Percentiles rank a stretch among this genome's conserved stretches.
These are phyloP conservation scores for Penicillium concentricum DNA, from an alignment of 2,329 filamentous ascomycete species.

Conservation along the genomic window DNA sequence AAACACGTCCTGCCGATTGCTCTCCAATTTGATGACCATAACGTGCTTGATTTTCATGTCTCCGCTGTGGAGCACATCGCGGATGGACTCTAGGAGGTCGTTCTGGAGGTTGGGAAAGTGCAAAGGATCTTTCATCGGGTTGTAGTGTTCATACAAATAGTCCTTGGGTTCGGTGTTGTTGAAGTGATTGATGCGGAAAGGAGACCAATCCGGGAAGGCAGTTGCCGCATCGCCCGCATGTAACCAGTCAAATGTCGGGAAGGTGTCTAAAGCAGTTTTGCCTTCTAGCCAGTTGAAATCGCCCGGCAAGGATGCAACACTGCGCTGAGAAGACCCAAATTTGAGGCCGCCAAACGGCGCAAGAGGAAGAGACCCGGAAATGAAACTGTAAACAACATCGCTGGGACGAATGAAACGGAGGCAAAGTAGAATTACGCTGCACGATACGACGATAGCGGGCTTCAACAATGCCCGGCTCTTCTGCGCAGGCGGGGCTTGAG, in stretches of 20 bases:
- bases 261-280: slow-evolving; percentile 10
- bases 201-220: slow-evolving; percentile 13
- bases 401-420: slow-evolving; percentile 16
- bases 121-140: slow-evolving; percentile 12
- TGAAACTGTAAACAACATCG: slow-evolving; percentile 14
- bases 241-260: slow-evolving; percentile 19
- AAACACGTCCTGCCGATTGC: slow-evolving; percentile 47
- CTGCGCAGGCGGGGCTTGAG: neutral
- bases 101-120: slow-evolving; percentile 17
- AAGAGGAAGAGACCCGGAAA: slow-evolving; percentile 20
- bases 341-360: slow-evolving; percentile 16
- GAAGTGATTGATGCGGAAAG: slow-evolving; percentile 7
- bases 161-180: neutral
- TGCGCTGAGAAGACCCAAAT: slow-evolving; percentile 2
- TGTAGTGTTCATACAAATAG: slow-evolving; percentile 11
- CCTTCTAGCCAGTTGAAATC: slow-evolving; percentile 16
- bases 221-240: neutral
- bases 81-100: slow-evolving; percentile 13
- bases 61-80: slow-evolving; percentile 15
- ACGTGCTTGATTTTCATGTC: slow-evolving; percentile 43
- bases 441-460: slow-evolving; percentile 7
- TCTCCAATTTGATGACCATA: slow-evolving; percentile 44
- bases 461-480: neutral
- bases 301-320: slow-evolving; percentile 1
- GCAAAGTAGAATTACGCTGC: slow-evolving; percentile 5